Conservation (phyloP, 2,329 filamentous ascomycete genomes). For the Paracamarosporium sp. region DNA sequence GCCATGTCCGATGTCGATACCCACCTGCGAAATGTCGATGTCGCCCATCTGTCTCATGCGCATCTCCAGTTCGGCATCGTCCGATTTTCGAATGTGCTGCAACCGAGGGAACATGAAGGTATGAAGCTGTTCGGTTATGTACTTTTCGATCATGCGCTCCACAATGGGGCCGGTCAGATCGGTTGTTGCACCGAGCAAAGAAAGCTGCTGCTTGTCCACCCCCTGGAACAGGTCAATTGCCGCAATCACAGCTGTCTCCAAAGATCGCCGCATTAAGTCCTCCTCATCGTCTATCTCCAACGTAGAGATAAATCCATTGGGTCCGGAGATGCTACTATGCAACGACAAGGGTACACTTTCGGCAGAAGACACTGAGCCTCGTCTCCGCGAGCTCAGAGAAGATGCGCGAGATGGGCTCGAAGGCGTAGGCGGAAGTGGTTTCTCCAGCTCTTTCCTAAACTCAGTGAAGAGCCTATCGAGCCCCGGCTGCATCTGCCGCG, state of each 20-base stretch:
- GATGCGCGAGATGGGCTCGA: slow-evolving; percentile 47
- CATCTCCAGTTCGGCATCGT: slow-evolving; percentile 86
- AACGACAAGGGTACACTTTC: slow-evolving; percentile 45
- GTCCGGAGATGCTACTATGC: slow-evolving; percentile 45
- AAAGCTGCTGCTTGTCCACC: slow-evolving; percentile 95
- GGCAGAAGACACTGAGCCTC: slow-evolving; percentile 43
- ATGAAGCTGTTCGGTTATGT: slow-evolving; percentile 92
- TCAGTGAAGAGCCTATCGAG: slow-evolving; percentile 89
- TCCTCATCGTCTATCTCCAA: slow-evolving; percentile 86
- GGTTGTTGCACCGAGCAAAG: slow-evolving; percentile 87
- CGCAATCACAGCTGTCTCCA: slow-evolving; percentile 90
- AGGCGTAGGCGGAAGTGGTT: slow-evolving; percentile 78
- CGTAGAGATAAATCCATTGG: slow-evolving; percentile 47
- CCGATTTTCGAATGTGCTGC: slow-evolving; percentile 75
- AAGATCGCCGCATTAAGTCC: slow-evolving; percentile 82
- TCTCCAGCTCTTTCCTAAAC: slow-evolving; percentile 84
- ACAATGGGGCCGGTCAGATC: slow-evolving; percentile 91
- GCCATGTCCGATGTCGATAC: slow-evolving; percentile 83
- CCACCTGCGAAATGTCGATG: slow-evolving; percentile 93
- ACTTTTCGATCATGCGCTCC: slow-evolving; percentile 92
- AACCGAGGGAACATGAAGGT: slow-evolving; percentile 85
- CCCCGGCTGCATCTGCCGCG: slow-evolving; percentile 92
- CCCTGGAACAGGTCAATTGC: slow-evolving; percentile 96
- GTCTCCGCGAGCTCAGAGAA: slow-evolving; percentile 40
- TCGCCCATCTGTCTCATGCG: slow-evolving; percentile 93